Evolutionary conservation across 2,329 filamentous ascomycete genomes (phyloP).

Genomic region (Pyricularia pennisetigena): DNA sequence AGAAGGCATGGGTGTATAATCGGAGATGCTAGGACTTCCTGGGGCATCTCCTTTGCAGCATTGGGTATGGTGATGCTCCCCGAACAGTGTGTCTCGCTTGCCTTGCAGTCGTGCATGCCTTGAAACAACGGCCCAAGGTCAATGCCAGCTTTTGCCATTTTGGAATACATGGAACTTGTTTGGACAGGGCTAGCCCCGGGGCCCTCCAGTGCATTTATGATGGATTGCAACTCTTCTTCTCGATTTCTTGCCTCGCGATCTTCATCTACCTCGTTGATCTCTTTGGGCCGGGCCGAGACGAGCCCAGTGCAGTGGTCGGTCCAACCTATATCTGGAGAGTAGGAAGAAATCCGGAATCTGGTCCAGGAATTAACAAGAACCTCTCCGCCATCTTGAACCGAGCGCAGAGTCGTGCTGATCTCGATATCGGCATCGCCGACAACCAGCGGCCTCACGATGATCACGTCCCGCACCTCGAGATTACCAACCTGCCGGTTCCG

Average conservation of each 20-base stretch:
- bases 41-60: constrained; percentile 28
- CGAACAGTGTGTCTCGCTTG: constrained; percentile 20
- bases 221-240: constrained; percentile 18
- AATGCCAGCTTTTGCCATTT: constrained; percentile 33
- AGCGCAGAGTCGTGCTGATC: constrained; percentile 35
- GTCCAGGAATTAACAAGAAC: constrained; percentile 37
- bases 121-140: constrained; percentile 42
- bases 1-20: constrained; percentile 28
- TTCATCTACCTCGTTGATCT: constrained; percentile 30
- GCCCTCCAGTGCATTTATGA: constrained; percentile 18
- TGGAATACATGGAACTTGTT: constrained; percentile 31
- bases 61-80: constrained; percentile 25
- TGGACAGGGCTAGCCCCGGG: constrained; percentile 19
- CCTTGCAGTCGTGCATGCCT: constrained; percentile 34
- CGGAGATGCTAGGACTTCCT: constrained; percentile 20
- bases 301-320: constrained; percentile 48
- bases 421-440: constrained; percentile 38
- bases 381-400: constrained; percentile 29
- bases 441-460: constrained; percentile 34
- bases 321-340: constrained; percentile 41
- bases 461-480: constrained; percentile 37
- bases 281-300: constrained; percentile 26
- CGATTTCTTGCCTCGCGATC: constrained; percentile 18
- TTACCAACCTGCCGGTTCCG: constrained; percentile 22
- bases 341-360: constrained; percentile 47